Evolutionary conservation across 164 flowering plant genomes (phyloP).

Genomic region (Aristolochia contorta): DNA sequence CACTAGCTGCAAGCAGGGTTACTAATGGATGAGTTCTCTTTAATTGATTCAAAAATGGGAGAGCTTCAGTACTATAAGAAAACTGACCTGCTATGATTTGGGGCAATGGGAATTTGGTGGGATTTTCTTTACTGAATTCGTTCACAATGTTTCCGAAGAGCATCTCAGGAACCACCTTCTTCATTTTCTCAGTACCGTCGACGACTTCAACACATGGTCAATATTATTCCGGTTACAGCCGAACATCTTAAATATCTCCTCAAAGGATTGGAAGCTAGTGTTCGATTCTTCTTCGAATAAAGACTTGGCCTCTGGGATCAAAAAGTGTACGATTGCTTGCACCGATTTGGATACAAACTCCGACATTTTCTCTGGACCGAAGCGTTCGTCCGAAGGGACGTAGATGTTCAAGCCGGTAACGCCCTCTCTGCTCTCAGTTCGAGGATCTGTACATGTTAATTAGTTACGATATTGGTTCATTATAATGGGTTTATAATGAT

Average conservation of each 20-base stretch:
- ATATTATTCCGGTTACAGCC: background rate
- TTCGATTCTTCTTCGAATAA: conserved; percentile 15
- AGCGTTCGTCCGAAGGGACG: conserved; percentile 40
- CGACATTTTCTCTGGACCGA: conserved; percentile 27
- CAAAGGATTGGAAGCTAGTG: conserved; percentile 14
- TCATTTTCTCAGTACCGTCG: conserved; percentile 21
- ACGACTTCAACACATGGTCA: conserved; percentile 5
- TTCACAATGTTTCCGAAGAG: conserved; percentile 33
- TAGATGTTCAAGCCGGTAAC: conserved; percentile 24
- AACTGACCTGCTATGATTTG: conserved; percentile 57
- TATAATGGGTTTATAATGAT: too few species aligned
- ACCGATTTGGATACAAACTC: conserved; percentile 32
- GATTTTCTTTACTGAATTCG: conserved; percentile 31
- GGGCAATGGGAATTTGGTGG: conserved; percentile 54
- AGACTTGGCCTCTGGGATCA: conserved; percentile 42
- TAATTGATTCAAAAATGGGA: too few species aligned
- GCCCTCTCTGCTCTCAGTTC: conserved; percentile 24
- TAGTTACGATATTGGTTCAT: too few species aligned
- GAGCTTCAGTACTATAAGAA: too few species aligned
- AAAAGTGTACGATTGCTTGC: conserved; percentile 35
- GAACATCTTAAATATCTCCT: conserved; percentile 12
- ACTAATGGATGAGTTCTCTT: too few species aligned
- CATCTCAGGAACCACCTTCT: conserved; percentile 32
- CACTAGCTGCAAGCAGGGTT: conserved; percentile 28
- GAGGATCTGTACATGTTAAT: conserved; percentile 19